A percentile compares a stretch with the other conserved stretches of the same genome.
Evolutionary conservation across 208 protist species (phyloP).

Genomic region (Leishmania mexicana): DNA sequence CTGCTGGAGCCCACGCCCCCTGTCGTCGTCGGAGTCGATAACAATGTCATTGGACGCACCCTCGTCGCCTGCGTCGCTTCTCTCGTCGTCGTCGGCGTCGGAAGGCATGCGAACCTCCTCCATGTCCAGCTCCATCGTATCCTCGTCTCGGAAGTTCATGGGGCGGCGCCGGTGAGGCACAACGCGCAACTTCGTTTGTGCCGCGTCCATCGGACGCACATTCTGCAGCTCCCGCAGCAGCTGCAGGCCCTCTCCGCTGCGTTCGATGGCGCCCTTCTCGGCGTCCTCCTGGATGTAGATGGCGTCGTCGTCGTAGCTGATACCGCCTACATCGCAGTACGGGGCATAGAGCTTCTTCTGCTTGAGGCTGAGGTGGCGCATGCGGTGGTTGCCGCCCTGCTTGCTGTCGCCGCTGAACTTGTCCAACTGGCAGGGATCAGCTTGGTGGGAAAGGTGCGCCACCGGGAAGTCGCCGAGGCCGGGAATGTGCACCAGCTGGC

Average conservation of each 20-base stretch:
- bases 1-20: background rate
- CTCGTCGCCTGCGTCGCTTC: constrained; percentile 18
- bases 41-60: constrained; percentile 23
- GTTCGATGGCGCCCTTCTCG: constrained; percentile 76
- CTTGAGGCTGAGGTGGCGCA: constrained; percentile 94
- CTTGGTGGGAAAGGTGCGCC: constrained; percentile 81
- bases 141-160: constrained; percentile 80
- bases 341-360: constrained; percentile 98
- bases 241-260: constrained; percentile 82
- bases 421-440: constrained; percentile 96
- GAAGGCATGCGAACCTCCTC: constrained; percentile 44
- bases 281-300: constrained; percentile 96
- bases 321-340: constrained; percentile 97
- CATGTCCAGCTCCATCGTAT: constrained; percentile 84
- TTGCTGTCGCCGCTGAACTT: constrained; percentile 27
- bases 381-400: constrained; percentile 66
- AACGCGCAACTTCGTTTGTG: constrained; percentile 49
- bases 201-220: constrained; percentile 73
- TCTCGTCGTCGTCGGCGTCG: constrained; percentile 38
- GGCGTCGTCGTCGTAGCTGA: constrained; percentile 98
- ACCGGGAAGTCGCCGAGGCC: constrained; percentile 98
- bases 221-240: constrained; percentile 83
- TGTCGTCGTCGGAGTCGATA: constrained; percentile 30
- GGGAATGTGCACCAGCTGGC: constrained; percentile 95
- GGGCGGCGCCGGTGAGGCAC: constrained; percentile 54